phyloP scores from a whole-genome alignment of 2,329 filamentous ascomycete genomes.

The Ophiosphaerella herpotricha region DNA sequence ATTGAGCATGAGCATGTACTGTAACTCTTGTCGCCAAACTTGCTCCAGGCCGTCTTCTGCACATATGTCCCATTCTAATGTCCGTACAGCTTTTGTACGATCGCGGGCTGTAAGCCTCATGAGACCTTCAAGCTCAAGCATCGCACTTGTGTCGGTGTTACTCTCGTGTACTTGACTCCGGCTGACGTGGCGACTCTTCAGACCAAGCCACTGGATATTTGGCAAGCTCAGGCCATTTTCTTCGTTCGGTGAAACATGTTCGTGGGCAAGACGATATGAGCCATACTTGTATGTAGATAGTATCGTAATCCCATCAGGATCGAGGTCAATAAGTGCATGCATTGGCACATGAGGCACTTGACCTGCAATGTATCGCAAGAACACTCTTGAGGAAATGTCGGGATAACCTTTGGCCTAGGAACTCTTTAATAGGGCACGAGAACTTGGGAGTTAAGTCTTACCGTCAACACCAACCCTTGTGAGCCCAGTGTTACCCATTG shows the following conservation, averaged over 20 bases:
- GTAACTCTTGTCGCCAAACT: slow-evolving; percentile 62
- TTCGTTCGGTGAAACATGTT: slow-evolving; percentile 53
- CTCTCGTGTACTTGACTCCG: slow-evolving; percentile 16
- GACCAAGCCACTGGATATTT: slow-evolving; percentile 67
- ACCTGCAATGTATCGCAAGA: slow-evolving; percentile 58
- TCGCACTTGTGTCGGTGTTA: slow-evolving; percentile 11
- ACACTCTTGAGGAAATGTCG: slow-evolving; percentile 70
- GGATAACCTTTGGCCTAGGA: slow-evolving; percentile 79
- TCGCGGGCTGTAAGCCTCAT: slow-evolving; percentile 62
- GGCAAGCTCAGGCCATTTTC: slow-evolving; percentile 47
- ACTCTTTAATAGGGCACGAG: not conserved
- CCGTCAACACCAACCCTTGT: slow-evolving; percentile 71
- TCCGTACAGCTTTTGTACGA: slow-evolving; percentile 59
- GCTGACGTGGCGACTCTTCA: slow-evolving; percentile 47
- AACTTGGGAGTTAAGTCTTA: slow-evolving; percentile 40
- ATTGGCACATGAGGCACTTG: slow-evolving; percentile 53
- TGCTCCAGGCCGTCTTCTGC: slow-evolving; percentile 40
- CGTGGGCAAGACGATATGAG: slow-evolving; percentile 66
- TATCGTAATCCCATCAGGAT: slow-evolving; percentile 77
- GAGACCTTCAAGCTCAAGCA: slow-evolving; percentile 44
- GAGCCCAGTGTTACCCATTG: slow-evolving; percentile 60
- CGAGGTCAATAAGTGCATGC: slow-evolving; percentile 71
- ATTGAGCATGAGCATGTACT: slow-evolving; percentile 74
- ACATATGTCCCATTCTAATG: slow-evolving; percentile 54
- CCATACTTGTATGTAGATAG: slow-evolving; percentile 74